Evolutionary conservation across 192 early-diverging fungal species (phyloP).

Genomic region (Cladochytrium replicatum): DNA sequence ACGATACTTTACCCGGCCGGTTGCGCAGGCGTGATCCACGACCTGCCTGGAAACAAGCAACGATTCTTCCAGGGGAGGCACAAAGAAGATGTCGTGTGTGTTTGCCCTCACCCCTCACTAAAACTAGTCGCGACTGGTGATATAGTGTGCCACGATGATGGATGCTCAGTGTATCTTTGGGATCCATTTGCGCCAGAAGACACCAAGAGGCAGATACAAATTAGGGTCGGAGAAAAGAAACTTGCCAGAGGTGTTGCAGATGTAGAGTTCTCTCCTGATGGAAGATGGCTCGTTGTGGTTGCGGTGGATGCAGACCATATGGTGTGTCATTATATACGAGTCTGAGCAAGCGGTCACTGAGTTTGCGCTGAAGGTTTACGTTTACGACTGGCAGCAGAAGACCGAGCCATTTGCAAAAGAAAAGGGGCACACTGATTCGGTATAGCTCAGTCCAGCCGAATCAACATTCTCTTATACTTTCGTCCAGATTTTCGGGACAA

Average conservation of each 20-base stretch:
- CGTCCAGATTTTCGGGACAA: conserved; percentile 13
- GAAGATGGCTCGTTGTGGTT: conserved; percentile 7
- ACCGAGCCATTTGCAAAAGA: conserved; percentile 12
- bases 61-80: conserved; percentile 19
- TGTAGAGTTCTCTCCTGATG: conserved; percentile 11
- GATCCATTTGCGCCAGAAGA: conserved; percentile 18
- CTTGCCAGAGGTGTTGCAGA: conserved; percentile 10
- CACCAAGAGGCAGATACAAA: conserved; percentile 15
- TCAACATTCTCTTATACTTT: not conserved
- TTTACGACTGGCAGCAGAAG: conserved; percentile 18
- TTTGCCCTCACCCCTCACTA: conserved; percentile 12
- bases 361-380: too few relatives aligned
- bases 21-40: conserved; percentile 15
- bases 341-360: too few relatives aligned
- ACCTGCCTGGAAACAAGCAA: conserved; percentile 6
- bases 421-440: conserved; percentile 7
- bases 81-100: conserved; percentile 13
- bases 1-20: conserved; percentile 15
- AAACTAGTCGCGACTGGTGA: conserved; percentile 16
- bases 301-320: conserved; percentile 12
- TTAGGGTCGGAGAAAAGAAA: conserved; percentile 14
- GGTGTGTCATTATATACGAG: too few relatives aligned
- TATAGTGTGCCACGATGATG: conserved; percentile 7
- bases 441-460: too few relatives aligned
- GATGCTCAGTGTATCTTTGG: conserved; percentile 15